Evolutionary conservation across 2,329 filamentous ascomycete species (phyloP).

Genomic region (Verruconis gallopava): DNA sequence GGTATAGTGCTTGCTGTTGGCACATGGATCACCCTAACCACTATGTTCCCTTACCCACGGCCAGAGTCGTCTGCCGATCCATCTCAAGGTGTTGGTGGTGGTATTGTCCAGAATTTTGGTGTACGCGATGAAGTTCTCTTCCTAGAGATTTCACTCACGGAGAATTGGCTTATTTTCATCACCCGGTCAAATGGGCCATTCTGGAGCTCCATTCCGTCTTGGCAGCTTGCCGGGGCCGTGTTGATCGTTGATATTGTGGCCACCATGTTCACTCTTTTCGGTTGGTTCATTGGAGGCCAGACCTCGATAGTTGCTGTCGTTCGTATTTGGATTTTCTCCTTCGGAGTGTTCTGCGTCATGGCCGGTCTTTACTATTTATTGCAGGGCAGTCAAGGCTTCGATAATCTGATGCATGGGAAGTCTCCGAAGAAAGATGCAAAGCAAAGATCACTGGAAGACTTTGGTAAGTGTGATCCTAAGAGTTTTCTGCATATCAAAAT

Average conservation of each 20-base stretch:
- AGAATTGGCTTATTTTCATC: slow-evolving; percentile 97
- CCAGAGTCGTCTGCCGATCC: slow-evolving; percentile 10
- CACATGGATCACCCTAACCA: slow-evolving; percentile 81
- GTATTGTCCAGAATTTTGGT: slow-evolving; percentile 85
- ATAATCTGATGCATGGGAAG: slow-evolving; percentile 90
- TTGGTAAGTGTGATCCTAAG: slow-evolving; percentile 52
- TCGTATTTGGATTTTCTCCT: slow-evolving; percentile 83
- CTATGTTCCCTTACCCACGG: slow-evolving; percentile 49
- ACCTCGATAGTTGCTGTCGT: slow-evolving; percentile 75
- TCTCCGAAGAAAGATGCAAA: slow-evolving; percentile 68
- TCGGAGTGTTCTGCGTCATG: slow-evolving; percentile 78
- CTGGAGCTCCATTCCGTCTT: slow-evolving; percentile 81
- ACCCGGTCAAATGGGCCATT: slow-evolving; percentile 86
- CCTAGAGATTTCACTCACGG: slow-evolving; percentile 78
- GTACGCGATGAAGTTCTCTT: slow-evolving; percentile 71
- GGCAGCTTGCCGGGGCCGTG: slow-evolving; percentile 70
- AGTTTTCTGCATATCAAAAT: no score
- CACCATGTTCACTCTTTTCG: slow-evolving; percentile 75
- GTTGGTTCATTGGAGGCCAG: slow-evolving; percentile 59
- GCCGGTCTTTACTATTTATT: slow-evolving; percentile 69
- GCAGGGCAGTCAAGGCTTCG: slow-evolving; percentile 67
- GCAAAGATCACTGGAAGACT: slow-evolving; percentile 79
- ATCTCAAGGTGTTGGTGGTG: slow-evolving; percentile 49
- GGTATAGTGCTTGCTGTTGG: slow-evolving; percentile 69
- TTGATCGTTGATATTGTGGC: slow-evolving; percentile 71